Base-by-base conservation (phyloP, 78 protist species). In the Dictyostelium purpureum region DNA sequence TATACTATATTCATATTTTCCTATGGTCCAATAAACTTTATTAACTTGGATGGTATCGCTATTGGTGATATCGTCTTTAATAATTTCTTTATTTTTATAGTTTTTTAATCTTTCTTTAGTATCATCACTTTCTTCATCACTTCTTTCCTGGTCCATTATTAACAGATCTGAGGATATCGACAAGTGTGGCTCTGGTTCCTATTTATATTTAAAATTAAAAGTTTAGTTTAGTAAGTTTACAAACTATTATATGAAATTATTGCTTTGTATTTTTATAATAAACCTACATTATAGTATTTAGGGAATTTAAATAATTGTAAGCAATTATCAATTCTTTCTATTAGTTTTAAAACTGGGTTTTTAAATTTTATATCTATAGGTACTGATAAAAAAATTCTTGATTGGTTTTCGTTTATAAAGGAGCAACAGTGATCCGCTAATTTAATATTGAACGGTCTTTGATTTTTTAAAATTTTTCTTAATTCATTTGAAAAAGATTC, bases 151-250 rank as follows among this genome's bases (percentile, higher is more conserved):
- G 16, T 11, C 33, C 33, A 33, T 33, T 63, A 35, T 63, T 26
- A 19, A 12, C 4, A 4, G 14, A 4, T 14, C 26, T 54, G n/a
- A 18, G 59, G 76, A 56, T 42, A 85, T 40, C 21, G 92, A 85
- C 9, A 85, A 43, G 61, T 85, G 92, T 16, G 92, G 92, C 59
- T 71, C 51, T 4, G 92, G 92, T 7, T 42, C 66, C 74, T 61
- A 45, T 59, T 28, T 37, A 9, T 21, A 21, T 19, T 14, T n/a
- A n/a, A n/a, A n/a, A n/a, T n/a, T n/a, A n/a, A n/a, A n/a, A n/a
- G n/a, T n/a, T n/a, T n/a, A n/a, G 51, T 74, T 24, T 4, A 77
- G 4, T 1, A 56, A 19, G n/a, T n/a, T 52, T 18, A 61, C 40
- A 11, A 24, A n/a, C 11, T 43, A 35, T 28, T 47, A 77, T 21